phyloP scores from a whole-genome alignment of 1,139 yeast species.

The Candida sp. region DNA sequence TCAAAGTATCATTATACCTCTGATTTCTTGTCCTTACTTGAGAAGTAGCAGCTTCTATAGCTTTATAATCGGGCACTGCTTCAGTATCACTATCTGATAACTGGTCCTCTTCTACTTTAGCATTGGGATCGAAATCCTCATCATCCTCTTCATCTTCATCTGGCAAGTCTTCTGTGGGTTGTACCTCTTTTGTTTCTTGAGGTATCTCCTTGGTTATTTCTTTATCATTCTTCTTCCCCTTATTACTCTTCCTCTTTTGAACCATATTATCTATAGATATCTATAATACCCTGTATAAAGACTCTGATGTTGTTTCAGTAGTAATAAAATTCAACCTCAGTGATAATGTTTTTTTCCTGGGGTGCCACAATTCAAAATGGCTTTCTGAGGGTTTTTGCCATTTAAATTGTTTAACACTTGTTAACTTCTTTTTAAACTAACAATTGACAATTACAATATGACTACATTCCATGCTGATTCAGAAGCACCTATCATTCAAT shows the following conservation, averaged over 20 bases:
- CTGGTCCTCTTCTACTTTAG: constrained; percentile 17
- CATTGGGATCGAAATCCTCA: constrained; percentile 57
- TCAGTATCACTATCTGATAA: constrained; percentile 22
- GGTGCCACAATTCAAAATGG: background rate
- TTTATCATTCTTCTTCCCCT: background rate
- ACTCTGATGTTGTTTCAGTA: too few species aligned
- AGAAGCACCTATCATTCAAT: constrained; percentile 40
- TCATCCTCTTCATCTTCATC: constrained; percentile 61
- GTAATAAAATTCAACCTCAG: background rate
- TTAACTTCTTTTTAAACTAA: too few species aligned
- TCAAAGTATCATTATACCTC: constrained; percentile 14
- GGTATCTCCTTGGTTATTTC: background rate
- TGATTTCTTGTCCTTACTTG: constrained; percentile 41
- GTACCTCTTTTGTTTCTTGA: constrained; percentile 14
- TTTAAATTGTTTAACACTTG: too few species aligned
- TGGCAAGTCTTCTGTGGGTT: too few species aligned
- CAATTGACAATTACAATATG: background rate
- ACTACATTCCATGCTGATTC: constrained; percentile 33
- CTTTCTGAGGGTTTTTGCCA: background rate
- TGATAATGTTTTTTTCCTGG: constrained; percentile 3
- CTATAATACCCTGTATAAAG: too few species aligned
- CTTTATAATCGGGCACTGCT: constrained; percentile 32
- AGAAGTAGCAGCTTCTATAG: constrained; percentile 27
- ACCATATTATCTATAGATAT: too few species aligned
- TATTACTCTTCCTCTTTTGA: background rate